Percentiles rank a stretch among this genome's conserved stretches.
Conservation (phyloP, 495 filamentous ascomycete genomes). For the Lepidopterella palustris region DNA sequence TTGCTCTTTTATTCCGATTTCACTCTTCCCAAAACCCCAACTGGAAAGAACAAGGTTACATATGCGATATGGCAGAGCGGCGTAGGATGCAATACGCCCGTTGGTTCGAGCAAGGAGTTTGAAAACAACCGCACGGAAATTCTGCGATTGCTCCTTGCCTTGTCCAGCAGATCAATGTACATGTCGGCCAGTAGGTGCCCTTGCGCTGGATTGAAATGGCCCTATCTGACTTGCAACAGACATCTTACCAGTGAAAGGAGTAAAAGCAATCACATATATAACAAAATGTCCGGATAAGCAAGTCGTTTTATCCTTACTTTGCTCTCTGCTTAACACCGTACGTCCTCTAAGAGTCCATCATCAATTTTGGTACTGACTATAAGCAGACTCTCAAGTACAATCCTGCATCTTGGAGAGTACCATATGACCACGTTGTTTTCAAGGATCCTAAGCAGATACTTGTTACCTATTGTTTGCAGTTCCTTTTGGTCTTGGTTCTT, state of each 20-base stretch:
- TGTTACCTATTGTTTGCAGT: constrained; percentile 84
- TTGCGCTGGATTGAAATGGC: not conserved
- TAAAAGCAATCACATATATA: constrained; percentile 84
- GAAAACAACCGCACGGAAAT: constrained; percentile 92
- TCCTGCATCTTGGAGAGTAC: constrained; percentile 87
- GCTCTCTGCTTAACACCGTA: constrained; percentile 95
- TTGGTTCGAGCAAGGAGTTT: constrained; percentile 80
- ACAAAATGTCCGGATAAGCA: constrained; percentile 84
- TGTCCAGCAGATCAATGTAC: constrained; percentile 89
- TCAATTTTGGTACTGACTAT: constrained; percentile 11
- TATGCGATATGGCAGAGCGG: constrained; percentile 98
- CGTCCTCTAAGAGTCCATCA: constrained; percentile 27
- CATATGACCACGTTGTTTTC: constrained; percentile 89
- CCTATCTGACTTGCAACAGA: constrained; percentile 37
- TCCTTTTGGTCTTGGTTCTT: constrained; percentile 78
- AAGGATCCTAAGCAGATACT: constrained; percentile 89
- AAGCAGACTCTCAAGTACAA: constrained; percentile 89
- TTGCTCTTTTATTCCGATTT: constrained; percentile 88
- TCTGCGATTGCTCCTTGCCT: constrained; percentile 73
- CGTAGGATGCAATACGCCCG: constrained; percentile 85
- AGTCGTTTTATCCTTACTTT: constrained; percentile 78
- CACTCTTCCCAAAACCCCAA: constrained; percentile 62
- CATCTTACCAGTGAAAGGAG: constrained; percentile 75
- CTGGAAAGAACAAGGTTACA: constrained; percentile 72
- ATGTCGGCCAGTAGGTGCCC: constrained; percentile 61